phyloP scores from a whole-genome alignment of 2,329 filamentous ascomycete species.

The Thelonectria olida region DNA sequence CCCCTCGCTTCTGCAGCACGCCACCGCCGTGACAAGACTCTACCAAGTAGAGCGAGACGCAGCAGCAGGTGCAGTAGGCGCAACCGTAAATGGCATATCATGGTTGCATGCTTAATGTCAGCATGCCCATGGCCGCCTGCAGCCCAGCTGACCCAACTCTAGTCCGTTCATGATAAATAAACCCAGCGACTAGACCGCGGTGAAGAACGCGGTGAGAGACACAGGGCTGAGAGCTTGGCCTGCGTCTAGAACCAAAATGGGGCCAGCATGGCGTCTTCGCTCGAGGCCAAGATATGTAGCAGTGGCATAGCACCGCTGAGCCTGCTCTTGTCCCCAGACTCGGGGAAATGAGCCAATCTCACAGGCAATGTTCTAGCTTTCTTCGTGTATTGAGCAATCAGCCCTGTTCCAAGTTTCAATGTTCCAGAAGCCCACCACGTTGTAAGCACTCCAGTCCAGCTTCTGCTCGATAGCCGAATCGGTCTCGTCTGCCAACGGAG shows the following conservation, averaged over 20 bases:
- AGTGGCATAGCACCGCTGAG: too few relatives aligned
- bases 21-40: conserved; percentile 11
- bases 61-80: conserved; percentile 11
- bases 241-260: conserved; percentile 19
- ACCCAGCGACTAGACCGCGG: conserved; percentile 26
- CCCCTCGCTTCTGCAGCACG: conserved; percentile 26
- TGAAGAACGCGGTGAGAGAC: conserved; percentile 27
- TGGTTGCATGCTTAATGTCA: conserved; percentile 24
- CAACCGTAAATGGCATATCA: too few relatives aligned
- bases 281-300: conserved; percentile 18
- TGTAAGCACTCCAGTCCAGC: neutral
- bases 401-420: neutral
- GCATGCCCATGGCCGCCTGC: conserved; percentile 29
- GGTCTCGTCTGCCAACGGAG: neutral
- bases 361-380: conserved; percentile 13
- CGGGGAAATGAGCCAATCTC: conserved; percentile 27
- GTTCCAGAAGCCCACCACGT: conserved; percentile 12
- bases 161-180: conserved; percentile 5
- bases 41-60: conserved; percentile 11
- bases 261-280: conserved; percentile 18
- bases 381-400: neutral
- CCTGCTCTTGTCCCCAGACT: neutral
- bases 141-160: conserved; percentile 31
- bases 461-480: neutral
- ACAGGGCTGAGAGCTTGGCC: conserved; percentile 30